phyloP scores from a whole-genome alignment of 176 grass and related monocot species.

The Poa annua region DNA sequence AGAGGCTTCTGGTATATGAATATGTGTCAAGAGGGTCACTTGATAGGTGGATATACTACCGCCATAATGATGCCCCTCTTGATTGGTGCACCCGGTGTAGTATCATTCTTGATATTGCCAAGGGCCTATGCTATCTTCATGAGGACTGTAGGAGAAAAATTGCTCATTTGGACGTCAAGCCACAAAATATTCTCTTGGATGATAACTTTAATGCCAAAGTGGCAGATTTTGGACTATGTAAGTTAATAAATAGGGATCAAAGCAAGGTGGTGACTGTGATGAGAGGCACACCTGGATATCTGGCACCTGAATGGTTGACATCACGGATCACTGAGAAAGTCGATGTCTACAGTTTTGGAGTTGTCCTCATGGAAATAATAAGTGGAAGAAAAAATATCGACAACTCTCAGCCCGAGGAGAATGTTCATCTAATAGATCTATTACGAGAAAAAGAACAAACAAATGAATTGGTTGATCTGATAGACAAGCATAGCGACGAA shows the following conservation, averaged over 20 bases:
- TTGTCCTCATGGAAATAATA: conserved; percentile 6
- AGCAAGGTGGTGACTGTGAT: background rate
- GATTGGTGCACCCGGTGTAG: background rate
- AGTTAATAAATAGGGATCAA: conserved; percentile 17
- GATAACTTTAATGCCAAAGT: background rate
- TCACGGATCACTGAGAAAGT: background rate
- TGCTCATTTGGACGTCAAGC: background rate
- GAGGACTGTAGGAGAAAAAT: background rate
- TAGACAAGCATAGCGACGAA: background rate
- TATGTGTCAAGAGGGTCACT: conserved; percentile 1
- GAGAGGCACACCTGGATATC: conserved; percentile 16
- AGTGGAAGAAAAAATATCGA: conserved; percentile 6
- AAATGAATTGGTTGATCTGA: background rate
- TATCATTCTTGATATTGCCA: background rate
- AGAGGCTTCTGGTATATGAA: background rate
- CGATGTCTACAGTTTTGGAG: conserved; percentile 13
- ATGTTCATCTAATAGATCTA: background rate
- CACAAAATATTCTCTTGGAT: conserved; percentile 19
- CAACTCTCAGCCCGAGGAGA: background rate
- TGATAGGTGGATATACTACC: conserved; percentile 5
- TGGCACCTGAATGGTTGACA: conserved; percentile 4
- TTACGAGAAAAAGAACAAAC: background rate
- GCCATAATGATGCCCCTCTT: background rate
- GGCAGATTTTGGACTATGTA: background rate
- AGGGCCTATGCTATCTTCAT: conserved; percentile 14